These are phyloP conservation scores for Albatrellus ellisii DNA, from an alignment of 768 basidiomycete genomes.

Conservation along the genomic window DNA sequence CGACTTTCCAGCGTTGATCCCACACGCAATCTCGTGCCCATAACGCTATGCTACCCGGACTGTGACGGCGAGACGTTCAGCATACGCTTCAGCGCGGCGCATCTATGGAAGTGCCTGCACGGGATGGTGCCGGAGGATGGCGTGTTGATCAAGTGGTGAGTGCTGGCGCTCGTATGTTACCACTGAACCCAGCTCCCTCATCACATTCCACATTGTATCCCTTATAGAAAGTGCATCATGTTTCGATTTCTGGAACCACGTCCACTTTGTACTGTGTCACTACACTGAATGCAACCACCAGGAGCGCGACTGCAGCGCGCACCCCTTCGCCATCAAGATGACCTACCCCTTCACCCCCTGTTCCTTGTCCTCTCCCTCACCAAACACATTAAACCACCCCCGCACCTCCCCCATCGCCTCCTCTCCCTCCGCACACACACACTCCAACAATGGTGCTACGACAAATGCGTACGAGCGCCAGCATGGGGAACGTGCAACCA, in stretches of 20 bases:
- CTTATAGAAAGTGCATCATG: no score
- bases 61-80: constrained; percentile 30
- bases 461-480: constrained; percentile 68
- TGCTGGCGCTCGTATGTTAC: no score
- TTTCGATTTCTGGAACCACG: no score
- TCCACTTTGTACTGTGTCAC: no score
- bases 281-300: no score
- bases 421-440: constrained; percentile 22
- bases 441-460: constrained; percentile 57
- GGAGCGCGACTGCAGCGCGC: no score
- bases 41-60: constrained; percentile 27
- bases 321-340: no score
- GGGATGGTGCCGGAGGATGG: constrained; percentile 31
- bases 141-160: constrained; percentile 35
- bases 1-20: constrained; percentile 31
- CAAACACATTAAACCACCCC: constrained; percentile 1
- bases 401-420: neutral
- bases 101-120: constrained; percentile 32
- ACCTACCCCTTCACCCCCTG: constrained; percentile 5
- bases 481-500: constrained; percentile 43
- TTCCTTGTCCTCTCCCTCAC: constrained; percentile 5
- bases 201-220: constrained; percentile 1
- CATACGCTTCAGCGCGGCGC: constrained; percentile 25
- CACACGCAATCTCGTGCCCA: constrained; percentile 24
- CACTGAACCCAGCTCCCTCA: constrained; percentile 1